Evolutionary conservation across 805 yeast species (phyloP), one percentile per base, ranked within the genome.

Genomic region (Teunomyces cretensis): DNA sequence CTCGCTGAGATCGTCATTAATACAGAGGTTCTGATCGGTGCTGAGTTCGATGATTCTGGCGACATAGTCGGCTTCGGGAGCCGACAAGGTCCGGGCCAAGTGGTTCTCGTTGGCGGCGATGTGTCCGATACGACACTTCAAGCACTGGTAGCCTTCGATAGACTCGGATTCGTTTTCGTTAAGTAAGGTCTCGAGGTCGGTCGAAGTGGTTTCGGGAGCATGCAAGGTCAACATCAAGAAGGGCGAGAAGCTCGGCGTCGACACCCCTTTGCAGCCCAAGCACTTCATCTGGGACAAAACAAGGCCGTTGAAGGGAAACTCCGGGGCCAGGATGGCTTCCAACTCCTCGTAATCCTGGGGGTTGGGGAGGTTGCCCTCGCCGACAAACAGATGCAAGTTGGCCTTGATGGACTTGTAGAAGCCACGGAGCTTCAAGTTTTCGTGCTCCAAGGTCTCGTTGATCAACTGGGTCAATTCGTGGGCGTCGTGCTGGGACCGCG

Each of bases 401-500:
- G 14, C 27, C n/a, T 30, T 36, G 30, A 49, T 14, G 24, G 32
- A 33, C 41, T 53, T 54, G 30, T 65, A 52, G 39, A 68, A 68
- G 39, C 65, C 69, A 28, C 60, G 63, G 39, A 83, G 47, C 36
- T 64, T 66, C 8, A 68, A 55, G 52, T 78, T 74, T 58, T 92
- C 97, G 44, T 74, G 75, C 41, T 85, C 82, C 41, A 94, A 68
- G 0, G 92, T 83, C 56, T 91, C 96, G 16, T 92, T 67, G 15
- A 91, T 74, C 42, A 88, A 65, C 60, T 89, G 96, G 26, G 92
- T 78, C 51, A 94, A 73, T 58, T 92, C 99, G 56, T 94, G 97
- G 0, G 98, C 97, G 67, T 92, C 99, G 58, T 92, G 96, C 62
- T 94, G 99, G 38, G 79, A 80, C 30, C 86, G 70, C 2, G 96